Evolutionary conservation across 2,329 filamentous ascomycete species (phyloP).

Genomic region (Fusarium equiseti): DNA sequence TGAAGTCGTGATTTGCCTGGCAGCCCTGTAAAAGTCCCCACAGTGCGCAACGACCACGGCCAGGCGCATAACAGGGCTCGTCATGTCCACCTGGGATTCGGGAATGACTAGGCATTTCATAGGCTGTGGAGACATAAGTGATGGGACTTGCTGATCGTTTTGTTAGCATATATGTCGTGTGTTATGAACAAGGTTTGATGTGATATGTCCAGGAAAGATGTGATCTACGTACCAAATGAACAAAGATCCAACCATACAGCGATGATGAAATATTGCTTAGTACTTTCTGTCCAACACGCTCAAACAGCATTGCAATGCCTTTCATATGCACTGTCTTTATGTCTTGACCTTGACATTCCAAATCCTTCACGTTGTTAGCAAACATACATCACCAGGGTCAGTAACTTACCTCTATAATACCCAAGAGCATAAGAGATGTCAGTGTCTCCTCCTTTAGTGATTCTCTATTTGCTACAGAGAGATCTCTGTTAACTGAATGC

Average conservation of each 20-base stretch:
- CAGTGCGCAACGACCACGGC: slow-evolving; percentile 15
- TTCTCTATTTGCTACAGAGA: slow-evolving; percentile 7
- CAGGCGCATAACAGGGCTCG: slow-evolving; percentile 12
- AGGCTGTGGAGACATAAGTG: slow-evolving; percentile 3
- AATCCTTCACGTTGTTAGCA: slow-evolving; percentile 20
- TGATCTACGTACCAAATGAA: slow-evolving; percentile 16
- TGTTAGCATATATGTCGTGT: background rate
- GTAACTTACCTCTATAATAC: slow-evolving; percentile 23
- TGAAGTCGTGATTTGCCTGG: slow-evolving; percentile 4
- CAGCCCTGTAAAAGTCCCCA: slow-evolving; percentile 26
- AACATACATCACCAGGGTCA: background rate
- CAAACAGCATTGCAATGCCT: slow-evolving; percentile 25
- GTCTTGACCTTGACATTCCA: slow-evolving; percentile 28
- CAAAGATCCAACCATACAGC: slow-evolving; percentile 26
- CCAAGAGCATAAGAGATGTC: slow-evolving; percentile 27
- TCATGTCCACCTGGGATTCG: background rate
- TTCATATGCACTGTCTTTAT: slow-evolving; percentile 29
- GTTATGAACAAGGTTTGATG: background rate
- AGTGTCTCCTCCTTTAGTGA: slow-evolving; percentile 30
- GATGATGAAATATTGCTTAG: slow-evolving; percentile 2
- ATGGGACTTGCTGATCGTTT: slow-evolving; percentile 23
- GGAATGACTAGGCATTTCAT: slow-evolving; percentile 25
- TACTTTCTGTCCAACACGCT: slow-evolving; percentile 20
- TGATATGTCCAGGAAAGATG: background rate
- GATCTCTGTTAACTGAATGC: slow-evolving; percentile 23